Base-by-base conservation (phyloP, 129 eudicot species). In the Chrysanthemum lavandulifolium region DNA sequence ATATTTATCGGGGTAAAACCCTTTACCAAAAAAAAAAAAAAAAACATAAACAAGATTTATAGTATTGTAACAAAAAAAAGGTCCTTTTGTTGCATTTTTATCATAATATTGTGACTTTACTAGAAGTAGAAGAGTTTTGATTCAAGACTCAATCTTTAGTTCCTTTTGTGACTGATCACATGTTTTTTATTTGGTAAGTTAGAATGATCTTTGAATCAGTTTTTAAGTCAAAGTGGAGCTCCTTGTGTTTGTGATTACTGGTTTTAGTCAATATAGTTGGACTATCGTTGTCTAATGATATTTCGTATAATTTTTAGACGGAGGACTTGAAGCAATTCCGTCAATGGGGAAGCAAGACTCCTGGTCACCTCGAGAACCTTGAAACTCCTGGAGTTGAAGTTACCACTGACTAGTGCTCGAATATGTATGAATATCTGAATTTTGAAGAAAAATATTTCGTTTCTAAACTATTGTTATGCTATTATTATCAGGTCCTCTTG, bases 371-470 rank as follows among this genome's bases (percentile, higher is more conserved):
- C 2, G 98, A 92, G 70, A 89, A 92, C 83, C 89, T 92, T 33
- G 98, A 89, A 86, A 92, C 98, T 51, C 96, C 98, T 73, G 96
- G 98, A 31, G 72, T 87, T 85, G 96, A 92, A 92, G 98, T 92
- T 51, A 89, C 98, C 50, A 93, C 98, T 29, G 98, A 96, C 89
- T 78, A 15, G 85, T 12, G 48, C 49, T 18, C 13, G 6, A 13
- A 40, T 53, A 50, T 6, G 21, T 68, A 31, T 48, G 19, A n/a
- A 58, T 29, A 61, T 61, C 52, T 6, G 59, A 52, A n/a, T 61
- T 0, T 16, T 58, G 19, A n/a, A 53, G 56, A 23, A 21, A 16
- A 58, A 36, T 13, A 65, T 71, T 10, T 79, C 14, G 70, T 54
- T 56, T 67, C 10, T 76, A n/a, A 49, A 23, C 54, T 50, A 59